Percentiles rank a stretch among this genome's conserved stretches.
Conservation (phyloP, 176 grass and related monocot genomes). For the Echinochloa phyllopogon region DNA sequence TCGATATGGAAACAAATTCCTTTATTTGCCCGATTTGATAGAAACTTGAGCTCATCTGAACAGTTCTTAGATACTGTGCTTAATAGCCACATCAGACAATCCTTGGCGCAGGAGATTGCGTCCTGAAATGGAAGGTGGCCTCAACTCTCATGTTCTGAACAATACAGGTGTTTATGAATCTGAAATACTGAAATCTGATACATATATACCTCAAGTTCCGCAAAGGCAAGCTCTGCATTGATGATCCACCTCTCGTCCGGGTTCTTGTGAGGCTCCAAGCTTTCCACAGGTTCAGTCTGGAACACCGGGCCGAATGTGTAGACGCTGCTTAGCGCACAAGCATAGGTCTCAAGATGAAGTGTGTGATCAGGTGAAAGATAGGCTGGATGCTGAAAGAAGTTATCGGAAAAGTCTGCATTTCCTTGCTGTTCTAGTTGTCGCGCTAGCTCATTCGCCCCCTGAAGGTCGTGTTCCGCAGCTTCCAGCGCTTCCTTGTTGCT, state of each 20-base stretch:
- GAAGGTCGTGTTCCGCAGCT: conserved; percentile 51
- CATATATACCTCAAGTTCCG: conserved; percentile 52
- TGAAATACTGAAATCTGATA: background rate
- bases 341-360: conserved; percentile 69
- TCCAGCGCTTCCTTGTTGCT: conserved; percentile 67
- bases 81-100: conserved; percentile 58
- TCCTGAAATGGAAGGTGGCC: conserved; percentile 44
- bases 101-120: conserved; percentile 58
- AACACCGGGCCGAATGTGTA: conserved; percentile 63
- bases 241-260: conserved; percentile 61
- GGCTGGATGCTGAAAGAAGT: conserved; percentile 48
- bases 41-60: conserved; percentile 60
- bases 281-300: conserved; percentile 26
- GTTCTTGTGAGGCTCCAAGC: conserved; percentile 30
- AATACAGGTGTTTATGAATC: background rate
- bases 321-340: conserved; percentile 60
- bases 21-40: conserved; percentile 39
- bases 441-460: conserved; percentile 45
- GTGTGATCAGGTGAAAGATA: conserved; percentile 43
- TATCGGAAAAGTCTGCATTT: conserved; percentile 31
- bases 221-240: conserved; percentile 61
- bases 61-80: conserved; percentile 37
- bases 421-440: conserved; percentile 6
- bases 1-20: conserved; percentile 8
- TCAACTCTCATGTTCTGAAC: conserved; percentile 17